Percentiles rank a stretch among this genome's conserved stretches.
These are phyloP conservation scores for Miamiensis avidus DNA, from an alignment of 169 alveolate species.

Conservation along the genomic window DNA sequence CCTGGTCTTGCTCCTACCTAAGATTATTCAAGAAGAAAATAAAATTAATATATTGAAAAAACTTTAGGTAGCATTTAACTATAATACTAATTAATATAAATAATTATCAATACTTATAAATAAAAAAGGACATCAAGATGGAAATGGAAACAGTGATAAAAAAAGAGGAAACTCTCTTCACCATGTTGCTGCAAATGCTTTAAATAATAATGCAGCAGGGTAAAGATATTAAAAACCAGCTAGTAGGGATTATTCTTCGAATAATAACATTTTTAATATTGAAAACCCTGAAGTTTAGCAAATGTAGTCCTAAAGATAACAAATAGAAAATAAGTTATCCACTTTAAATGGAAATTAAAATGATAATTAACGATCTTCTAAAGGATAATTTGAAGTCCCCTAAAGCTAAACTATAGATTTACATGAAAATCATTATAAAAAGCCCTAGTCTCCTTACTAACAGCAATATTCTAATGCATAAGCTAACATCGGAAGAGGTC, in stretches of 20 bases:
- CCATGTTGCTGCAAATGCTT: too few species aligned
- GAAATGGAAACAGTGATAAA: background rate
- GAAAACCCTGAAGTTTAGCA: too few species aligned
- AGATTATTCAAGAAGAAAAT: background rate
- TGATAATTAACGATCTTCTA: background rate
- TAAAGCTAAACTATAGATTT: background rate
- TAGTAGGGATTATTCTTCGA: too few species aligned
- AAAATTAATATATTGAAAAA: background rate
- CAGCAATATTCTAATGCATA: too few species aligned
- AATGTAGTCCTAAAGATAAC: too few species aligned
- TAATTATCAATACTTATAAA: too few species aligned
- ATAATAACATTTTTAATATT: too few species aligned
- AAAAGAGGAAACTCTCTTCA: background rate
- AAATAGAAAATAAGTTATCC: background rate
- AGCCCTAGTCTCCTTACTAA: background rate
- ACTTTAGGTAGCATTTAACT: too few species aligned
- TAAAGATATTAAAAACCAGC: too few species aligned
- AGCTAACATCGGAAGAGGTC: background rate
- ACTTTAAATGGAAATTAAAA: background rate
- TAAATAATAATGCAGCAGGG: too few species aligned
- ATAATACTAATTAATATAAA: too few species aligned
- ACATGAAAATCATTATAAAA: too few species aligned
- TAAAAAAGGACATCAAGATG: background rate
- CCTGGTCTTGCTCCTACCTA: background rate
- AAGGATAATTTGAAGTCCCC: background rate